A percentile compares a stretch with the other conserved stretches of the same genome.
Conservation (phyloP, 148 eudicot species). For the Salicornia ramosissima region DNA sequence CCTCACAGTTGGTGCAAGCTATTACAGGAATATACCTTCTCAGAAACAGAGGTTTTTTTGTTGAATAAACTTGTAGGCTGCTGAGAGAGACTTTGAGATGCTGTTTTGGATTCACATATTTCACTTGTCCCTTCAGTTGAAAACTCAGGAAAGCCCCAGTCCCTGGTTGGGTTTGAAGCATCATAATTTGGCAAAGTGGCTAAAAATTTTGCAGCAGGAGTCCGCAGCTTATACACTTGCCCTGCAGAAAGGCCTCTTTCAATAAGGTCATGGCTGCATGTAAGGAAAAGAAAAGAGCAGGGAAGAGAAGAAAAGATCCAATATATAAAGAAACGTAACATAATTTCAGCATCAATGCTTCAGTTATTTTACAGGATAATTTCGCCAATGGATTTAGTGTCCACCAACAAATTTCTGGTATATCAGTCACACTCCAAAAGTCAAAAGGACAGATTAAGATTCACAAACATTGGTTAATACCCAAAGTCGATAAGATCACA, state of each 20-base stretch:
- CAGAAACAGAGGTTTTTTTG: conserved; percentile 15
- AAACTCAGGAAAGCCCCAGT: conserved; percentile 82
- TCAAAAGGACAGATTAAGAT: too few species aligned
- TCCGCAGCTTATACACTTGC: conserved; percentile 72
- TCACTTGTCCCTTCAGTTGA: conserved; percentile 30
- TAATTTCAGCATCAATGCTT: too few species aligned
- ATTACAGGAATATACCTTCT: conserved; percentile 36
- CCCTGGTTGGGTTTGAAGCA: conserved; percentile 89
- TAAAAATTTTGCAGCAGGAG: conserved; percentile 59
- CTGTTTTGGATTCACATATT: conserved; percentile 29
- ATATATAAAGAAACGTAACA: too few species aligned
- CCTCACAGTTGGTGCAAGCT: not conserved
- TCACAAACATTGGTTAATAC: too few species aligned
- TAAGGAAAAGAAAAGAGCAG: not conserved
- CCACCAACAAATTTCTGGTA: too few species aligned
- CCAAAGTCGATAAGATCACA: too few species aligned
- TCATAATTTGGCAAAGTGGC: conserved; percentile 56
- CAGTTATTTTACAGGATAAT: too few species aligned
- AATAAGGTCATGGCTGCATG: not conserved
- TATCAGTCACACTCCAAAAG: too few species aligned
- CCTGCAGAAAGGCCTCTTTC: conserved; percentile 39
- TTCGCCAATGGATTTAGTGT: too few species aligned
- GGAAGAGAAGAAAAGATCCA: too few species aligned
- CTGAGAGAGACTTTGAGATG: conserved; percentile 22
- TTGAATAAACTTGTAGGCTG: conserved; percentile 1